Percentiles rank a stretch among this genome's conserved stretches.
Evolutionary conservation across 192 early-diverging fungal species (phyloP).

Genomic region (Coemansia asiatica): DNA sequence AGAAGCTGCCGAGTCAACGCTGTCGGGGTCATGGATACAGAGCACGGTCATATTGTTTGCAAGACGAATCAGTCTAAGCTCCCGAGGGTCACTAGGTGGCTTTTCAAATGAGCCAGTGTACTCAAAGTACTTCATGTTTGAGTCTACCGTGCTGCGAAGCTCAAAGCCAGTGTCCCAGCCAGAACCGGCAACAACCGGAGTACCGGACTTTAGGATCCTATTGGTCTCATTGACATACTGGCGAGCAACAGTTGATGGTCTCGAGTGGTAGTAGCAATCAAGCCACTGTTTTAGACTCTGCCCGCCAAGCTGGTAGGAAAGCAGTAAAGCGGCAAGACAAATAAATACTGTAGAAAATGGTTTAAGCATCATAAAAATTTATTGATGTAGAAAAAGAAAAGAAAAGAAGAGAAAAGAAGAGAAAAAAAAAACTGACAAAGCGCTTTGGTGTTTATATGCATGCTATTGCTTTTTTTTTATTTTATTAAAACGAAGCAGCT

Average conservation of each 20-base stretch:
- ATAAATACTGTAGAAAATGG: background rate
- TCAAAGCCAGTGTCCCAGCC: constrained; percentile 2
- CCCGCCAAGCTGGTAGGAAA: background rate
- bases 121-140: constrained; percentile 8
- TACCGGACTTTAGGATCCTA: background rate
- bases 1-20: constrained; percentile 57
- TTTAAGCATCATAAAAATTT: constrained; percentile 1
- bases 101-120: constrained; percentile 30
- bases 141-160: background rate
- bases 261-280: background rate
- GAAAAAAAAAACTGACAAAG: background rate
- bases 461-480: background rate
- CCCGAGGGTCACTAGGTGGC: constrained; percentile 56
- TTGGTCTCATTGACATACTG: background rate
- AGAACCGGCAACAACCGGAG: background rate
- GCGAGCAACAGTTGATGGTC: background rate
- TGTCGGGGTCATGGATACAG: constrained; percentile 60
- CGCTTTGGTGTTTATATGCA: background rate
- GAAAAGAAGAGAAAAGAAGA: background rate
- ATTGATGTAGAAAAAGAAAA: background rate
- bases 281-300: background rate
- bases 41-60: constrained; percentile 61
- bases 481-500: background rate
- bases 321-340: constrained; percentile 1
- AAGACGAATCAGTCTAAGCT: constrained; percentile 58